Base-by-base conservation (phyloP, 495 filamentous ascomycete species). In the Xylaria telfairii region DNA sequence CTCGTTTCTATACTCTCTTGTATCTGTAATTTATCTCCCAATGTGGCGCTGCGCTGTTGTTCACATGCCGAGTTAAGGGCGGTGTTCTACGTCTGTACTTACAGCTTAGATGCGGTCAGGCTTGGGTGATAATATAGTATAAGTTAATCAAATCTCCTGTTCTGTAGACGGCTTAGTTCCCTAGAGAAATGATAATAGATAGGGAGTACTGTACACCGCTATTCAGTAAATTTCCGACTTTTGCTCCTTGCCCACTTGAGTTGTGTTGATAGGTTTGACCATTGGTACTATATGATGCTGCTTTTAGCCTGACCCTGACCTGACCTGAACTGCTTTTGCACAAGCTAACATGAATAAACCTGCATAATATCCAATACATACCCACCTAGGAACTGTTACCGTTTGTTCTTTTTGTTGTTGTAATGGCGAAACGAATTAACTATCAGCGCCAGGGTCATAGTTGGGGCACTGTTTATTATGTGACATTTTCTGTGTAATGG, bases 171-270 rank as follows among this genome's bases (percentile, higher is more conserved):
- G 59, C 24, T 30, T 64, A 47, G 39, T 46, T 32, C 9, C 26
- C 41, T 19, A 64, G 28, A 19, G 28, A 13, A 46, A 4, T 59
- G 41, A 46, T 26, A 46, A 37, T 13, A 28, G 13, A 64, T 15
- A 64, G 24, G 10, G n/a, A n/a, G n/a, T n/a, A n/a, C n/a, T n/a
- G 26, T 32, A 64, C 61, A 64, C 61, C 61, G 61, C 61, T 46
- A 26, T 64, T 64, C 41, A 47, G 61, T 41, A 24, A 47, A 19
- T 30, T 4, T 46, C 39, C 41, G 41, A 24, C 39, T 32, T n/a
- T 44, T 41, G 26, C 61, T 64, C 59, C 39, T 44, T 24, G 10
- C 7, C 34, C 7, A 26, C 30, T n/a, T 13, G 13, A 3, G 53
- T 3, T 34, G 30, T 34, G 30, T 34, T 57, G 53, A 57, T 34